Base-by-base conservation (phyloP, 345 rosid species). In the Eucalyptus victrix region DNA sequence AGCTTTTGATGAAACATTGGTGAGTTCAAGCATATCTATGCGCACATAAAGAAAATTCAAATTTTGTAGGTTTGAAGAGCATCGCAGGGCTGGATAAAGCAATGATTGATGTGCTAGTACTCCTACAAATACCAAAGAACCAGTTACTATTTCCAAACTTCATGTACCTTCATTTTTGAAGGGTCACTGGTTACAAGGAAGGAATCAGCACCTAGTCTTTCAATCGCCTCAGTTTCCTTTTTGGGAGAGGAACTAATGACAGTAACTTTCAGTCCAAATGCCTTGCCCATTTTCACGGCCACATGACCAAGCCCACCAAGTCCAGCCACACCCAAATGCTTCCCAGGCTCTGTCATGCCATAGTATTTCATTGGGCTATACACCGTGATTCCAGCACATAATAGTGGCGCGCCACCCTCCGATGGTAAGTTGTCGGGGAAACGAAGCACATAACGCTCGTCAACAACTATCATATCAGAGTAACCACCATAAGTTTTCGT, bases 291-390 rank as follows among this genome's bases (percentile, higher is more conserved):
- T 93, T 95, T 97, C 58, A 97, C 97, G 60, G 98, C 99, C 88
- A 96, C 92, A 92, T 97, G 99, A 89, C 98, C 99, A 88, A 97
- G 95, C 26, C 99, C 99, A 89, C 98, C 98, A 88, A 96, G 96
- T 86, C 99, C 99, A 21, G 94, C 96, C 3, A 97, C 94, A 88
- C 99, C 99, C 90, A 97, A 90, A 93, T 97, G 98, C 90, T 96
- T 97, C 65, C 99, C 97, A 24, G 95, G 93, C 89, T 95, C 95
- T 9, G 95, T 95, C 95, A 96, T 95, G 86, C 98, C 98, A 90
- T 97, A 97, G 89, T 96, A 96, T 88, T 95, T 94, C 98, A 96
- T 97, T 12, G 99, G 98, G 93, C 98, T 97, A 89, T 94, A 96
- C 87, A 97, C 95, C 2, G 99, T 97, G 91, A 95, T 96, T 88